Conservation (phyloP, 768 basidiomycete genomes). For the Hygrophoropsis aurantiaca region DNA sequence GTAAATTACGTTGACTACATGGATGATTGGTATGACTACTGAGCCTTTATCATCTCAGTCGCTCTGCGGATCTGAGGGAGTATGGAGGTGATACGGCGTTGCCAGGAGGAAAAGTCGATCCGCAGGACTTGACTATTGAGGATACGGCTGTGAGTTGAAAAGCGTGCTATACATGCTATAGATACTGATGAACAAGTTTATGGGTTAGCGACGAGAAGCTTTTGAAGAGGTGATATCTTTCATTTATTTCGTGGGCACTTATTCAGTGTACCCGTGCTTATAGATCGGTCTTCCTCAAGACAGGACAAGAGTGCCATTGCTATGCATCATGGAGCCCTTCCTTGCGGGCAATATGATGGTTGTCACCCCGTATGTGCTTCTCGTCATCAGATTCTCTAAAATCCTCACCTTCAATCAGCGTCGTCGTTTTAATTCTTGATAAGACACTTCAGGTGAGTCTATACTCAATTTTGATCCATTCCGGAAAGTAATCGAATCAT, state of each 20-base stretch:
- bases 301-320: constrained; percentile 62
- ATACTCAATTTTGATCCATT: not conserved
- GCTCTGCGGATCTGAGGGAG: constrained; percentile 67
- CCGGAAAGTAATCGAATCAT: not conserved
- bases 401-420: constrained; percentile 40
- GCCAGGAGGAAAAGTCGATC: constrained; percentile 82
- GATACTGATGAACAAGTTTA: not conserved
- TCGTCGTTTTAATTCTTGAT: constrained; percentile 84
- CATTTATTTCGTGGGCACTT: not conserved
- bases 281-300: constrained; percentile 86
- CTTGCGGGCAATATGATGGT: constrained; percentile 69
- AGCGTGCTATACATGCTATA: not conserved
- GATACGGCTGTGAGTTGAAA: constrained; percentile 69
- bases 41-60: constrained; percentile 40
- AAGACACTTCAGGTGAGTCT: constrained; percentile 60
- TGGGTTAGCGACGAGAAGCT: constrained; percentile 75
- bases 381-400: not conserved
- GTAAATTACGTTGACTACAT: constrained; percentile 43
- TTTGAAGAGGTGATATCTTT: constrained; percentile 74
- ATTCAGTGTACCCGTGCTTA: not conserved
- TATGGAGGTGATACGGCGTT: constrained; percentile 89
- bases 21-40: not conserved
- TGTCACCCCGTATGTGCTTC: constrained; percentile 76
- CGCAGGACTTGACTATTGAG: constrained; percentile 64
- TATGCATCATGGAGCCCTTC: constrained; percentile 81